Percentiles rank a stretch among this genome's conserved stretches.
These are phyloP conservation scores for Candida incommunis DNA, from an alignment of 805 yeast species.

Conservation along the genomic window DNA sequence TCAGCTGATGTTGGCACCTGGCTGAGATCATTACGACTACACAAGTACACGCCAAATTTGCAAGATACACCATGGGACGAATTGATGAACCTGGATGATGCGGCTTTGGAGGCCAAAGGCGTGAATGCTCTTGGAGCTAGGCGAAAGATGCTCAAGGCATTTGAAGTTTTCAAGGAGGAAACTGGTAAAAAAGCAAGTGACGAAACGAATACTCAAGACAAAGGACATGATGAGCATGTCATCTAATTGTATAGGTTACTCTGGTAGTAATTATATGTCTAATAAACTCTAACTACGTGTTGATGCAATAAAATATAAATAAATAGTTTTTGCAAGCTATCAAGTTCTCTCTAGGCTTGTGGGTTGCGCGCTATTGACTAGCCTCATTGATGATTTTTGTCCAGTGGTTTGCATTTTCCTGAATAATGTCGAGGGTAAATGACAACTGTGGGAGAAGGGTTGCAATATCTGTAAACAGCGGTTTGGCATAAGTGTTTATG, in stretches of 20 bases:
- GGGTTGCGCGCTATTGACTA: no score
- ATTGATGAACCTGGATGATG: conserved; percentile 57
- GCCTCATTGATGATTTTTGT: conserved; percentile 12
- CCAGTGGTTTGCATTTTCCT: conserved; percentile 48
- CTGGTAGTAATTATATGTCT: not conserved
- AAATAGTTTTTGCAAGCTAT: not conserved
- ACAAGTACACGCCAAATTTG: conserved; percentile 82
- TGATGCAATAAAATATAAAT: conserved; percentile 2
- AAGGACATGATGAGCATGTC: no score
- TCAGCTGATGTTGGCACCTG: conserved; percentile 67
- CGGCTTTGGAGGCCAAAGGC: conserved; percentile 59
- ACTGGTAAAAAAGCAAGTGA: not conserved
- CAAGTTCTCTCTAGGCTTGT: no score
- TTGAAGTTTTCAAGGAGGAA: conserved; percentile 33
- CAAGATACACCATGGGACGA: conserved; percentile 67
- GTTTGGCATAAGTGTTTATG: conserved; percentile 67
- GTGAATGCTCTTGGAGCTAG: conserved; percentile 94
- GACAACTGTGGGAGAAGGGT: conserved; percentile 35
- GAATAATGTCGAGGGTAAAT: conserved; percentile 41
- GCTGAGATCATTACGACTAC: conserved; percentile 80
- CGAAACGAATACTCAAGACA: no score
- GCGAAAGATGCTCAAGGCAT: conserved; percentile 82
- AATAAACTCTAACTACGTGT: not conserved
- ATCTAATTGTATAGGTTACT: not conserved
- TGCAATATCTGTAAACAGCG: conserved; percentile 54